Conservation (phyloP, 352 stramenopile genomes). For the Phytopythium chamaehyphon region DNA sequence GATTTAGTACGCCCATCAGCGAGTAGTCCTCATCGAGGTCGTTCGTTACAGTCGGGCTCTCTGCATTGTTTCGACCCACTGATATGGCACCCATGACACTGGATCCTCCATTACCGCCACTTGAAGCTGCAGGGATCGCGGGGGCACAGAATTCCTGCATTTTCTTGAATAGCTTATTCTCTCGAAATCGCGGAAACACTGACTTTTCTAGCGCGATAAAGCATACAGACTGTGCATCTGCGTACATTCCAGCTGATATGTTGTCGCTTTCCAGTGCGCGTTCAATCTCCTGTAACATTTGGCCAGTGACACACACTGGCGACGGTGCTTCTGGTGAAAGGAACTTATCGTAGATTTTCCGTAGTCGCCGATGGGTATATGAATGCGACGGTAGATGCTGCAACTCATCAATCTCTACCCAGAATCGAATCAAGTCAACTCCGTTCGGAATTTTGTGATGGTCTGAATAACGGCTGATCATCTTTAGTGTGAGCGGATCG, state of each 20-base stretch:
- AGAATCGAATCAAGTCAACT: constrained; percentile 69
- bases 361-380: constrained; percentile 74
- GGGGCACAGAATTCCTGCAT: constrained; percentile 73
- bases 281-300: constrained; percentile 72
- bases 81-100: constrained; percentile 2
- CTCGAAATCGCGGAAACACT: constrained; percentile 71
- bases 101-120: neutral
- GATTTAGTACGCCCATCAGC: constrained; percentile 50
- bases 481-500: constrained; percentile 66
- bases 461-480: constrained; percentile 63
- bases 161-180: constrained; percentile 70
- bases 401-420: constrained; percentile 78
- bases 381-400: constrained; percentile 69
- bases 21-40: constrained; percentile 49
- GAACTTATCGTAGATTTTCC: constrained; percentile 88
- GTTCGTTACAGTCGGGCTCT: constrained; percentile 13
- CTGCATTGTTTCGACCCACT: neutral
- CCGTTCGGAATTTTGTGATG: constrained; percentile 49
- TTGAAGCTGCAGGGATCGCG: constrained; percentile 5
- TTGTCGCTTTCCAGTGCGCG: constrained; percentile 53
- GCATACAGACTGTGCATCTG: constrained; percentile 61
- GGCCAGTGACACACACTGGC: constrained; percentile 65
- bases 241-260: constrained; percentile 68
- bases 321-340: constrained; percentile 61
- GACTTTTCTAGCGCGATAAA: constrained; percentile 63